Evolutionary conservation across 345 rosid genomes (phyloP).

Genomic region (Rhodamnia rubescens): DNA sequence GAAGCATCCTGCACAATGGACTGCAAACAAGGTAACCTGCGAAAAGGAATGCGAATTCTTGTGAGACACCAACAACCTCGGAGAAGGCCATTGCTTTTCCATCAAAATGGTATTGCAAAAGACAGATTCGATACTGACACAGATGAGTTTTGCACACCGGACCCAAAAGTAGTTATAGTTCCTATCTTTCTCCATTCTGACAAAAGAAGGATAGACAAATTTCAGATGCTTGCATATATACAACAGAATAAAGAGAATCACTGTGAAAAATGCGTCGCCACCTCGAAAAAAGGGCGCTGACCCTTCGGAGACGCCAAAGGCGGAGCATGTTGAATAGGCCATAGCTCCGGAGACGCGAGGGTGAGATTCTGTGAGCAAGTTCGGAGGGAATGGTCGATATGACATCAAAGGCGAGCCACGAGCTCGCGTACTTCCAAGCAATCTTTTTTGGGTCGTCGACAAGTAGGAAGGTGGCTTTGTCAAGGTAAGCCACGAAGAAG

Average conservation of each 20-base stretch:
- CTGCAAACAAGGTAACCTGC: conserved; percentile 82
- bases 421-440: conserved; percentile 58
- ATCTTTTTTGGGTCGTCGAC: conserved; percentile 62
- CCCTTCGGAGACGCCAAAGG: conserved; percentile 97
- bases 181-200: conserved; percentile 88
- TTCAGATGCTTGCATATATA: background rate
- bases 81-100: background rate
- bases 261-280: background rate
- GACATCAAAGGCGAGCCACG: conserved; percentile 73
- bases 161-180: conserved; percentile 88
- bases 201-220: conserved; percentile 1
- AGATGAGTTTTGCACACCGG: conserved; percentile 76
- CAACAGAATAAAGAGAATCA: background rate
- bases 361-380: conserved; percentile 43
- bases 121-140: conserved; percentile 38
- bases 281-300: conserved; percentile 82
- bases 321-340: conserved; percentile 92
- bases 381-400: conserved; percentile 77
- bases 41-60: background rate
- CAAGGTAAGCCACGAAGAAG: conserved; percentile 89
- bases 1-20: conserved; percentile 94
- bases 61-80: background rate
- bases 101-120: background rate
- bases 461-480: conserved; percentile 55
- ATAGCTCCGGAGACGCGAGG: conserved; percentile 37